Base-by-base conservation (phyloP, 202 grass and related monocot species). In the Elaeis oleifera region DNA sequence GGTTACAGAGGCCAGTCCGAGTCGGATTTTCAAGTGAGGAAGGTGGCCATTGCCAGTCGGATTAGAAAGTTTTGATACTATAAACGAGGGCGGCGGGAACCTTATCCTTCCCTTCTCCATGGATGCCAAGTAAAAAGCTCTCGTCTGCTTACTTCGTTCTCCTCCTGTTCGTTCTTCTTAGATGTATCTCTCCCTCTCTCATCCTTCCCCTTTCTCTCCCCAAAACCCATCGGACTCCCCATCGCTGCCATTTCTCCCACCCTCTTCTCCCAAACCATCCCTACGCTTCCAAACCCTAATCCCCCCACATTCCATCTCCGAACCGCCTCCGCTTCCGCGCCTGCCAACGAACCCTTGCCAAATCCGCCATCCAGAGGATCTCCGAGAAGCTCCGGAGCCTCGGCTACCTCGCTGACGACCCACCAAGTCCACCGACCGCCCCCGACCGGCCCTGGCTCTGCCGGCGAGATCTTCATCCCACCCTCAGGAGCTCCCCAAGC, bases 321-420 rank as follows among this genome's bases (percentile, higher is more conserved):
- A 13, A 16, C 49, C 51, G 18, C 51, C 53, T 50, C 3, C 26
- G 32, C 36, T 15, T 13, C 58, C 44, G 21, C 48, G 15, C 6
- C 67, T n/a, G 17, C 63, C 31, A 74, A 78, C 55, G 66, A 88
- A 80, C 82, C 55, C 72, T 85, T 26, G 84, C 76, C 72, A 80
- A 88, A 65, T 90, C 83, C 49, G 76, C 84, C 51, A 83, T 96
- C 73, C 71, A 81, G 56, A 72, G 91, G 23, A 96, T 96, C 78
- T 90, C 91, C 48, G 84, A 90, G 13, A 96, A 96, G 79, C 90
- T 96, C 49, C 83, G 86, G 28, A 84, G 76, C 63, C 90, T 90
- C 29, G 81, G 90, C 13, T 81, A 83, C 56, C 63, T 94, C 39
- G 84, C 79, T 22, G 15, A 73, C 7, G 59, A 8, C 19, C 53